phyloP scores from a whole-genome alignment of 1,284 basidiomycete species.

The Irpex rosettiformis region DNA sequence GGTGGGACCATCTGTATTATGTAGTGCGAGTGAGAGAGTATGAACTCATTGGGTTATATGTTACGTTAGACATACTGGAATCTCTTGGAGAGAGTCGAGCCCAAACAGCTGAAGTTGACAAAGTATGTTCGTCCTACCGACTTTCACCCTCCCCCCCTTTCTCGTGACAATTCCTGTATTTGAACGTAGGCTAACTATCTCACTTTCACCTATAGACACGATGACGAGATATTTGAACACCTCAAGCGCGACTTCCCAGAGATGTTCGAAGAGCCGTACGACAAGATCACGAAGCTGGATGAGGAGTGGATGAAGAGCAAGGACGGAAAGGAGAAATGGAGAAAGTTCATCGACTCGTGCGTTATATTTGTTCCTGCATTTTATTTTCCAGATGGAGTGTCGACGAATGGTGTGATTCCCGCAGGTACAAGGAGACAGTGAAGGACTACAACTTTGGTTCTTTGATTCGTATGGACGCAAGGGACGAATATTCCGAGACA shows the following conservation, averaged over 20 bases:
- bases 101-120: constrained; percentile 76
- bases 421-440: constrained; percentile 80
- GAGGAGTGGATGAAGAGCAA: constrained; percentile 95
- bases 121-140: constrained; percentile 43
- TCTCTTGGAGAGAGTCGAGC: constrained; percentile 80
- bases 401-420: background rate
- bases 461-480: constrained; percentile 81
- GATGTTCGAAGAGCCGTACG: constrained; percentile 59
- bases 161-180: too few relatives aligned
- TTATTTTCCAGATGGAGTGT: background rate
- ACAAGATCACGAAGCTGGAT: constrained; percentile 72
- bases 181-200: too few relatives aligned
- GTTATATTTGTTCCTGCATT: constrained; percentile 28
- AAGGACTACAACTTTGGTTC: constrained; percentile 98
- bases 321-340: constrained; percentile 91
- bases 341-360: constrained; percentile 84
- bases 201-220: too few relatives aligned
- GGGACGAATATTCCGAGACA: constrained; percentile 83
- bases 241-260: constrained; percentile 84
- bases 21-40: background rate
- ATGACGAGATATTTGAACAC: constrained; percentile 90
- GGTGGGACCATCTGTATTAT: constrained; percentile 38
- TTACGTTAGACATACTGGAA: constrained; percentile 88
- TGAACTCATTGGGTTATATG: background rate
- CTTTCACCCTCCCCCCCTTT: too few relatives aligned